Evolutionary conservation across 2,329 filamentous ascomycete species (phyloP), one percentile per base, ranked within the genome.

Genomic region (Ceratocystis eucalypticola): DNA sequence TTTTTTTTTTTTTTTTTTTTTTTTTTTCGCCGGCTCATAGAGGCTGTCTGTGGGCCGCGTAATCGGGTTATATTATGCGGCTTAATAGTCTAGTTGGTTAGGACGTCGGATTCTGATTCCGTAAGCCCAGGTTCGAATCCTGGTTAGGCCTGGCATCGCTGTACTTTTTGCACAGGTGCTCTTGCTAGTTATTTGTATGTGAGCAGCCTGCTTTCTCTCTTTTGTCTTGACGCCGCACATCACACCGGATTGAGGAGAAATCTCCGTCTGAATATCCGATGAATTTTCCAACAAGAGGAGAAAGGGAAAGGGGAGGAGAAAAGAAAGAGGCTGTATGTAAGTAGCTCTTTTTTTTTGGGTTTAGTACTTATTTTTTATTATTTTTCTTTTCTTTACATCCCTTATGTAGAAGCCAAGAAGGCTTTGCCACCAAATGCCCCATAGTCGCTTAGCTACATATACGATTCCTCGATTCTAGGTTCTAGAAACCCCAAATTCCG

Each of bases 81-180:
- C 62, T 45, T 41, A 67, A 67, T 65, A 67, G 62, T 64, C 53
- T 67, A 64, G 65, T 67, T 67, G 65, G 65, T 67, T 67, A 61
- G 65, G 65, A 67, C 61, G 61, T 66, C 59, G 64, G 64, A 53
- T 66, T 66, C 44, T 66, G 64, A 63, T 66, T 66, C 65, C 65
- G 61, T 64, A 67, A 65, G 62, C 62, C 66, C 66, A 65, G 66
- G 66, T 67, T 64, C 66, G 53, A 67, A 61, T 64, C 66, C 66
- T 67, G 66, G 66, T 64, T 64, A 33, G 66, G 62, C 66, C 66
- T 67, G 6, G 53, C 1, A 3, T 20, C 20, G 46, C 1, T 25
- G 2, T n/a, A 0, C 0, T 50, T 48, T 20, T 48, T 48, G 17
- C 7, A 7, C 30, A 30, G 30, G 30, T 30, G 6, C 5, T 30